Evolutionary conservation across 768 basidiomycete species (phyloP), one percentile per base, ranked within the genome.

Genomic region (Suillus sp.): DNA sequence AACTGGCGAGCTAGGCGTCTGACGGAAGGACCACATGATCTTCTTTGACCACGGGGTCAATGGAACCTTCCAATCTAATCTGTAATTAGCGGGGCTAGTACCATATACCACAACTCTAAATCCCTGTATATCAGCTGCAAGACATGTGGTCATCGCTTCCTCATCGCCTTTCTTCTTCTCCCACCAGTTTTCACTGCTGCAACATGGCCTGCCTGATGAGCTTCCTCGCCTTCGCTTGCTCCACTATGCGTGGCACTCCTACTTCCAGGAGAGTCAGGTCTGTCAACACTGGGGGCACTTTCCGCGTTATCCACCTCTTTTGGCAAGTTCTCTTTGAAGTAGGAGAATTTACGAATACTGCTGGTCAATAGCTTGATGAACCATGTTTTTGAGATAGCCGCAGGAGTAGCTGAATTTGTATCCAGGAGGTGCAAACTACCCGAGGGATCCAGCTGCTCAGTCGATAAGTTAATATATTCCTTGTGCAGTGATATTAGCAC

Each of bases 341-440:
- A 32, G 45, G 35, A 69, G 11, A 61, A 6, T 35, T 43, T 56
- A 16, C 37, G 25, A 18, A 55, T 34, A 58, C 48, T 1, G 68
- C 35, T 32, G 80, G 68, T 7, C 70, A 76, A 65, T 30, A 91
- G 73, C 16, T 79, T 70, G 64, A 87, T 68, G 69, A 90, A 87
- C 93, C 93, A 95, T 4, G 92, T 94, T 59, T 82, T 79, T 37
- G 72, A 73, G 34, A 92, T 66, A 8, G 83, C 78, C n/a, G 93
- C 89, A 4, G 76, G 76, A 2, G 74, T 75, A 20, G 86, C 90
- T 4, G 86, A 83, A 30, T 80, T 83, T 42, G 82, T 78, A 73
- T 92, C 85, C 53, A 92, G 77, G 18, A 80, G 76, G 40, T 87
- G 80, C 69, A 86, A 75, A 16, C 82, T 78, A 8, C 89, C 90